A percentile compares a stretch with the other conserved stretches of the same genome.
Conservation (phyloP, 371 early-diverging fungal genomes). For the Rhizopus stolonifer region DNA sequence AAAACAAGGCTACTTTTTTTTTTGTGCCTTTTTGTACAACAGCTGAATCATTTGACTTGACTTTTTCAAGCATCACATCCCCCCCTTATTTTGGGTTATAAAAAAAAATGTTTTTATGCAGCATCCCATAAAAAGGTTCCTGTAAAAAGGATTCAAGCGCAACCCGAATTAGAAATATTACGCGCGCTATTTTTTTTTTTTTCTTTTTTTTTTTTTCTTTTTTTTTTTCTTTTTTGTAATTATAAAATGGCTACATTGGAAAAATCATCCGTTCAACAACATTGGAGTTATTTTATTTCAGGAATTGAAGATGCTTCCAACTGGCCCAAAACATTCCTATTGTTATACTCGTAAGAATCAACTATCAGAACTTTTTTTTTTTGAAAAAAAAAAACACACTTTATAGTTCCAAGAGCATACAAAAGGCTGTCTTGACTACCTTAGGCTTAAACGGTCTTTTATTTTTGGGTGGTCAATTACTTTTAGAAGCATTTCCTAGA, state of each 20-base stretch:
- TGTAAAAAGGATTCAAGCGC: too few relatives aligned
- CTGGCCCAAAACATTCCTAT: conserved; percentile 42
- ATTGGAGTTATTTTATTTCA: conserved; percentile 33
- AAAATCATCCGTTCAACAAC: conserved; percentile 26
- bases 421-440: conserved; percentile 32
- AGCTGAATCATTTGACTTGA: neutral
- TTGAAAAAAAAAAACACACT: neutral
- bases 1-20: neutral
- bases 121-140: too few relatives aligned
- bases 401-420: conserved; percentile 33
- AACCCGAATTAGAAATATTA: too few relatives aligned
- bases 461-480: conserved; percentile 33
- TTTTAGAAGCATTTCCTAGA: conserved; percentile 33
- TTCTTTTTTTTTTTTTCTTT: conserved; percentile 1
- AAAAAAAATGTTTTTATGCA: conserved; percentile 66
- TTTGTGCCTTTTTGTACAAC: neutral
- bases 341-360: conserved; percentile 35
- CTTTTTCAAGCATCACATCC: too few relatives aligned
- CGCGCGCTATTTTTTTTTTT: neutral
- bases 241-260: conserved; percentile 22
- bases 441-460: conserved; percentile 38
- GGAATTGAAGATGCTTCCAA: conserved; percentile 38
- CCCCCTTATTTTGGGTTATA: neutral
- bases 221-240: neutral
- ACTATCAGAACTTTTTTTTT: neutral